Evolutionary conservation across 495 filamentous ascomycete genomes (phyloP).

Genomic region (Penicillium canariense): DNA sequence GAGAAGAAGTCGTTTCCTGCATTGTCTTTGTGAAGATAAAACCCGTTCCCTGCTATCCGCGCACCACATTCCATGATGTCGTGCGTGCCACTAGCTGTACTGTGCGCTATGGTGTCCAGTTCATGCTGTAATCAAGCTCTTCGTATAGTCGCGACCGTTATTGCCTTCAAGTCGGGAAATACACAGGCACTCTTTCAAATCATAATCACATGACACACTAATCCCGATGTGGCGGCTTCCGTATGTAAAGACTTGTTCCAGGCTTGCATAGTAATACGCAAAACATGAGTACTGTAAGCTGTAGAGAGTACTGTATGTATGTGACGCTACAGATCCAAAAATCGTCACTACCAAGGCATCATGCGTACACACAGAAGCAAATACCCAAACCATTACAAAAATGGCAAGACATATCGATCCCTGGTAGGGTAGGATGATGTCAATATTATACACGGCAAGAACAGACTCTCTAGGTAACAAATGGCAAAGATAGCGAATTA

Average conservation of each 20-base stretch:
- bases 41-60: not conserved
- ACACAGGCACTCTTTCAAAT: not conserved
- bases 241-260: not conserved
- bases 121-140: too few relatives aligned
- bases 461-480: constrained; percentile 10
- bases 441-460: constrained; percentile 8
- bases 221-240: not conserved
- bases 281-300: not conserved
- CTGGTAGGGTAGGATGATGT: constrained; percentile 6
- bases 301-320: not conserved
- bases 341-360: too few relatives aligned
- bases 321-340: too few relatives aligned
- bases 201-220: not conserved
- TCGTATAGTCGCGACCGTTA: too few relatives aligned
- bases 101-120: too few relatives aligned
- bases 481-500: constrained; percentile 5
- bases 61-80: too few relatives aligned
- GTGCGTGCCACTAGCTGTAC: too few relatives aligned
- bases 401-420: constrained; percentile 7
- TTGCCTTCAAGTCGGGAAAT: not conserved
- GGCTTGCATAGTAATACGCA: not conserved
- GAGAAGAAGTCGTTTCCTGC: constrained; percentile 52
- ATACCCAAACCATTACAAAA: constrained; percentile 5
- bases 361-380: too few relatives aligned
- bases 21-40: not conserved